phyloP scores from a whole-genome alignment of 495 filamentous ascomycete genomes.

The Penicillium herquei region DNA sequence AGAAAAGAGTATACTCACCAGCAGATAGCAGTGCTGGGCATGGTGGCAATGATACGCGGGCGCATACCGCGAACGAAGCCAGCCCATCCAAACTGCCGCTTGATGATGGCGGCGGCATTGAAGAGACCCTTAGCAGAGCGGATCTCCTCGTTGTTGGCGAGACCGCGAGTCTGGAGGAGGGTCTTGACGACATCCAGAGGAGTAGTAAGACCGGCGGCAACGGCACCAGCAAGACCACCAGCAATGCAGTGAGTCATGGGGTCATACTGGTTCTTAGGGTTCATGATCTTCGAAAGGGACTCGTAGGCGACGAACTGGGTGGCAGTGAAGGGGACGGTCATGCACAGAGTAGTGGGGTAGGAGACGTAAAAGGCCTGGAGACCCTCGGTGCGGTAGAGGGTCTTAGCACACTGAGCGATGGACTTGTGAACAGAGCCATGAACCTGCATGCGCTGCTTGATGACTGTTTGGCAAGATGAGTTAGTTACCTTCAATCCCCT shows the following conservation, averaged over 20 bases:
- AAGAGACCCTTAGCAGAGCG: conserved; percentile 79
- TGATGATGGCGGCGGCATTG: conserved; percentile 79
- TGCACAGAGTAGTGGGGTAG: conserved; percentile 95
- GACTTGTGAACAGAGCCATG: conserved; percentile 89
- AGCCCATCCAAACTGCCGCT: conserved; percentile 73
- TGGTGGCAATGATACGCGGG: conserved; percentile 90
- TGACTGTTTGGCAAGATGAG: conserved; percentile 55
- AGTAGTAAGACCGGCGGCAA: conserved; percentile 90
- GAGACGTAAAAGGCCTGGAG: conserved; percentile 95
- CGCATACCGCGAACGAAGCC: conserved; percentile 93
- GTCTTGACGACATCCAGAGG: conserved; percentile 98
- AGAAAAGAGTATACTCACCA: conserved; percentile 63
- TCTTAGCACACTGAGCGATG: conserved; percentile 77
- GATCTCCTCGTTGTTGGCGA: conserved; percentile 75
- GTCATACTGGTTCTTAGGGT: conserved; percentile 80
- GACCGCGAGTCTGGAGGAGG: conserved; percentile 87
- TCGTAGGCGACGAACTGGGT: conserved; percentile 97
- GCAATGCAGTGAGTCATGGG: conserved; percentile 89
- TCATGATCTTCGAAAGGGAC: conserved; percentile 90
- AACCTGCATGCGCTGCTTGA: conserved; percentile 99
- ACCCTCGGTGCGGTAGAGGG: conserved; percentile 85
- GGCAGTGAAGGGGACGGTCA: conserved; percentile 97
- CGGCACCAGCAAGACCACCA: conserved; percentile 86
- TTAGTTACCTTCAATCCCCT: no score
- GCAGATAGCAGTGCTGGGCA: conserved; percentile 98